Conservation (phyloP, 345 rosid species). For the Pseudoturritis turrita region DNA sequence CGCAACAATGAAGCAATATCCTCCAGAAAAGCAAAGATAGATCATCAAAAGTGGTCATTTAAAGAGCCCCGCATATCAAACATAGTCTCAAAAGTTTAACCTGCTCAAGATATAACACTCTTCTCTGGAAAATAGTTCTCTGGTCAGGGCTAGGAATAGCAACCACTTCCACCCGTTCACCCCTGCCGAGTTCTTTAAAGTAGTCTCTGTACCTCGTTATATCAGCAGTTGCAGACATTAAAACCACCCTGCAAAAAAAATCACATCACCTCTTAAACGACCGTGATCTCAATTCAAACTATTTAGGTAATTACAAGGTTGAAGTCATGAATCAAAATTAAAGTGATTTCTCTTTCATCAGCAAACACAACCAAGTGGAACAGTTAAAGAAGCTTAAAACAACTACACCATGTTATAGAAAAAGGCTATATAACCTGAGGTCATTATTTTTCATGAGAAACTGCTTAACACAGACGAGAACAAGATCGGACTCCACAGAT, state of each 20-base stretch:
- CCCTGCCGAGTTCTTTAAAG: conserved; percentile 83
- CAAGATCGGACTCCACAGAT: conserved; percentile 92
- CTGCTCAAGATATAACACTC: conserved; percentile 79
- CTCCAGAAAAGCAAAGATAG: not conserved
- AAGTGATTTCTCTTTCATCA: not conserved
- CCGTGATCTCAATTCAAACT: not conserved
- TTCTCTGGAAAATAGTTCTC: conserved; percentile 56
- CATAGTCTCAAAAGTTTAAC: conserved; percentile 21
- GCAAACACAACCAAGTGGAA: not conserved
- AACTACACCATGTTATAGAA: not conserved
- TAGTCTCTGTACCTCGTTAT: conserved; percentile 73
- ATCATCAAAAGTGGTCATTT: not conserved
- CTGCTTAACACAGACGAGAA: conserved; percentile 87
- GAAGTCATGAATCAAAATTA: not conserved
- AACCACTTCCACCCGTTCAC: conserved; percentile 89
- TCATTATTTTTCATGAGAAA: conserved; percentile 65
- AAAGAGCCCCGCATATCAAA: conserved; percentile 1
- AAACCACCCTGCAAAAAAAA: conserved; percentile 59
- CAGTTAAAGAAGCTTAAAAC: not conserved
- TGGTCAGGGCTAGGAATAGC: conserved; percentile 71
- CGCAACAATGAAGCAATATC: not conserved
- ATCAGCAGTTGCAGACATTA: conserved; percentile 99
- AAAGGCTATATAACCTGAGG: conserved; percentile 49
- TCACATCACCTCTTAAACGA: not conserved
- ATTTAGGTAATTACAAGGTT: not conserved